phyloP scores from a whole-genome alignment of 177 flowering plant genomes.

The Vitis hybrid region DNA sequence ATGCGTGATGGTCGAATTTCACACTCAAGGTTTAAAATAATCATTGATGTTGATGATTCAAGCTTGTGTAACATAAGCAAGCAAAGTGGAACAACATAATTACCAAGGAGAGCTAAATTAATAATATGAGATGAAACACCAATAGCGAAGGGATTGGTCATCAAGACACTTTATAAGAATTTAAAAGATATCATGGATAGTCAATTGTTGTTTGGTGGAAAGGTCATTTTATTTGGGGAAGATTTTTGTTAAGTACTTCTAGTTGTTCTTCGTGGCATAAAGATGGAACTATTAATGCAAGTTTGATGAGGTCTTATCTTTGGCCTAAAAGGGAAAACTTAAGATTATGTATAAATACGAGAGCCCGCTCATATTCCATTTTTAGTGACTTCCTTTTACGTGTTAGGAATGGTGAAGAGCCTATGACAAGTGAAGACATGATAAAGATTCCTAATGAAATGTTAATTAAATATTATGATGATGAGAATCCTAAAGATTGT shows the following conservation, averaged over 20 bases:
- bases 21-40: not conserved
- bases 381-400: not conserved
- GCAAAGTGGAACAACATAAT: not conserved
- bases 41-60: not conserved
- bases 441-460: not conserved
- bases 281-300: not conserved
- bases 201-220: not conserved
- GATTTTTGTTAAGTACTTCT: not conserved
- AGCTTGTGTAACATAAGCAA: not conserved
- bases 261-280: not conserved
- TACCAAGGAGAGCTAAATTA: not conserved
- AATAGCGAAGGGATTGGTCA: not conserved
- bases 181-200: not conserved
- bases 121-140: conserved; percentile 12
- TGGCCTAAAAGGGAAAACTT: not conserved
- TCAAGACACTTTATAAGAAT: not conserved
- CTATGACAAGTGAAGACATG: not conserved
- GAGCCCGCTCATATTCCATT: not conserved
- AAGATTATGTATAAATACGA: not conserved
- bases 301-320: not conserved
- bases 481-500: not conserved
- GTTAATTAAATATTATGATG: not conserved
- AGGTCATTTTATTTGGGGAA: conserved; percentile 3
- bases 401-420: not conserved
- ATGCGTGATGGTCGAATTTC: not conserved